Base-by-base conservation (phyloP, 768 basidiomycete genomes). In the Boletus subcaerulescens region DNA sequence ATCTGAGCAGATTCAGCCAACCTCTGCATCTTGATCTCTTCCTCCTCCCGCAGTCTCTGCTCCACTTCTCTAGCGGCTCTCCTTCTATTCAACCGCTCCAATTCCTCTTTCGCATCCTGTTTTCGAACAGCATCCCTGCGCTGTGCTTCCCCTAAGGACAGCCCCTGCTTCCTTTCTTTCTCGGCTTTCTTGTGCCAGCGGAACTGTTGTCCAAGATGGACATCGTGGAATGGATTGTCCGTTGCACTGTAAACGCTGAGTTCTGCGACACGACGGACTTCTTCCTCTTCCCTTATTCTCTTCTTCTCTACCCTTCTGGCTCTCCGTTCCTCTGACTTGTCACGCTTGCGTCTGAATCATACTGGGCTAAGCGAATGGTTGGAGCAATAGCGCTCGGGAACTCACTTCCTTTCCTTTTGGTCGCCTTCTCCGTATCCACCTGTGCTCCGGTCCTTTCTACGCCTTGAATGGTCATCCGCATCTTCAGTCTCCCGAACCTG, bases 151-250 rank as follows among this genome's bases (percentile, higher is more conserved):
- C 85, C 86, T 1, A 85, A 65, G 1, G 86, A 82, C 46, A 98
- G 65, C 2, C 97, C 97, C 56, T 84, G 75, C 73, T 96, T 98
- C 64, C 84, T 82, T 70, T 99, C 97, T 76, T 93, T 93, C 71
- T 99, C 97, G 26, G 85, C 83, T 77, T 99, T 99, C 80, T 99
- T 99, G 75, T 94, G 91, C 97, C 97, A 99, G 54, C 90, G 86
- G 72, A 99, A 99, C 69, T 95, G 93, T 67, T 98, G 92, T 20
- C 87, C 89, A 32, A 98, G 86, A 71, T 98, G 98, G 58, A 92
- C 87, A 64, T 98, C 97, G 73, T 97, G 93, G 77, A 98, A 99
- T 0, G 97, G 97, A 66, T 98, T 99, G 78, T 98, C 95, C 13
- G 87, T 86, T 45, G 94, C 91, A 61, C 93, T 94, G 77, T 98